Percentiles rank a stretch among this genome's conserved stretches.
Conservation (phyloP, 768 basidiomycete genomes). For the Amanita brunnescens region DNA sequence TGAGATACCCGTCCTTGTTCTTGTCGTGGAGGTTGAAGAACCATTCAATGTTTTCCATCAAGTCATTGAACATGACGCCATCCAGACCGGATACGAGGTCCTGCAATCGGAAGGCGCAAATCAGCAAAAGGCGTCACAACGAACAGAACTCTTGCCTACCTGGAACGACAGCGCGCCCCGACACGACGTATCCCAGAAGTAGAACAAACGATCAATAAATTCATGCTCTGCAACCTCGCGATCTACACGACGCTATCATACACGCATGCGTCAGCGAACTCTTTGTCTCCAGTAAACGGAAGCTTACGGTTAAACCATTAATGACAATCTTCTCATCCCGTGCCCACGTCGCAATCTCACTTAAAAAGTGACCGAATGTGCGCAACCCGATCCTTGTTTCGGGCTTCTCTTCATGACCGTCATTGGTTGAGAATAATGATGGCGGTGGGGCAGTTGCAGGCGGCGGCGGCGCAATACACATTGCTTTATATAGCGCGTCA, state of each 20-base stretch:
- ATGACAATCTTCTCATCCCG: constrained; percentile 85
- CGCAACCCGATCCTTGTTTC: constrained; percentile 83
- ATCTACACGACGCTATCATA: constrained; percentile 73
- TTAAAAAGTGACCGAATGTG: constrained; percentile 86
- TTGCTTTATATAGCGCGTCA: constrained; percentile 81
- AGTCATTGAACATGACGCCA: constrained; percentile 88
- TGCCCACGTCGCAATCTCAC: constrained; percentile 93
- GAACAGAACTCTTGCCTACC: constrained; percentile 29
- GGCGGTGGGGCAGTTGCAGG: constrained; percentile 40
- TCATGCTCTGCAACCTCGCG: constrained; percentile 93
- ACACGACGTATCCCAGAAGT: constrained; percentile 83
- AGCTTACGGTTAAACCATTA: constrained; percentile 78
- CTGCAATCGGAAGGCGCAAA: constrained; percentile 28
- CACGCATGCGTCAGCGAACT: neutral
- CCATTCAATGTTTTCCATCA: constrained; percentile 99
- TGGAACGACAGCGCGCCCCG: constrained; percentile 86
- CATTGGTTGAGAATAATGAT: constrained; percentile 45
- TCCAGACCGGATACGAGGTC: constrained; percentile 86
- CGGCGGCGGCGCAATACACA: constrained; percentile 69
- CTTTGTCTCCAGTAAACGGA: constrained; percentile 2
- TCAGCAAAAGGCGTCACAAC: neutral
- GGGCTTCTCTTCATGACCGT: constrained; percentile 62
- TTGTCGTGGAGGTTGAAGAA: constrained; percentile 95
- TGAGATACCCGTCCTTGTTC: constrained; percentile 90
- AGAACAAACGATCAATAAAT: constrained; percentile 88